phyloP scores from a whole-genome alignment of 345 rosid genomes.

The Chamaenerion angustifolium region DNA sequence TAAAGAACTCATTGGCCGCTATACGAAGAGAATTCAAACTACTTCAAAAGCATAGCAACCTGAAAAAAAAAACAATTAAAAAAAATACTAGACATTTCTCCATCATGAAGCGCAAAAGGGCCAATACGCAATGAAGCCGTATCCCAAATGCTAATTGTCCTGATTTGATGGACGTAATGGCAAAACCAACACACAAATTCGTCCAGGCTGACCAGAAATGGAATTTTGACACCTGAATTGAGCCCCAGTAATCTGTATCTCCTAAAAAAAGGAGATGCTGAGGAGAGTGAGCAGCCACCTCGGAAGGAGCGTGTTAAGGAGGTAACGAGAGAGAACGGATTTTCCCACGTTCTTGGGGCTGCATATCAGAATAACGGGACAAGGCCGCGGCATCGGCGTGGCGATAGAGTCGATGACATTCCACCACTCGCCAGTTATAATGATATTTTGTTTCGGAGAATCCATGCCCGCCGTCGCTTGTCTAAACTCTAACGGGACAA shows the following conservation, averaged over 20 bases:
- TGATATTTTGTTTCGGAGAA: constrained; percentile 24
- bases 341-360: too few species aligned
- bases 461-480: constrained; percentile 11
- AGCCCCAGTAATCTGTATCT: background rate
- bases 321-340: constrained; percentile 15
- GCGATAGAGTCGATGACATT: constrained; percentile 46
- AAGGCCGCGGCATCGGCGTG: constrained; percentile 76
- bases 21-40: too few species aligned
- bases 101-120: too few species aligned
- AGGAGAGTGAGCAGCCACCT: constrained; percentile 20
- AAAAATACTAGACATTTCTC: too few species aligned
- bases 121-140: too few species aligned
- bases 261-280: background rate
- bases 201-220: background rate
- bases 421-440: constrained; percentile 60
- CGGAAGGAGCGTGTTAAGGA: constrained; percentile 58
- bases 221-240: background rate
- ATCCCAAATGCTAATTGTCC: too few species aligned
- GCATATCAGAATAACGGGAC: constrained; percentile 20
- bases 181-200: too few species aligned
- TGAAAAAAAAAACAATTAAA: too few species aligned
- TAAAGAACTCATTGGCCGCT: too few species aligned
- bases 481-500: too few species aligned
- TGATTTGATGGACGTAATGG: too few species aligned
- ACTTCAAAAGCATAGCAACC: too few species aligned